phyloP scores from a whole-genome alignment of 2,329 filamentous ascomycete genomes.

The Fusarium poae region DNA sequence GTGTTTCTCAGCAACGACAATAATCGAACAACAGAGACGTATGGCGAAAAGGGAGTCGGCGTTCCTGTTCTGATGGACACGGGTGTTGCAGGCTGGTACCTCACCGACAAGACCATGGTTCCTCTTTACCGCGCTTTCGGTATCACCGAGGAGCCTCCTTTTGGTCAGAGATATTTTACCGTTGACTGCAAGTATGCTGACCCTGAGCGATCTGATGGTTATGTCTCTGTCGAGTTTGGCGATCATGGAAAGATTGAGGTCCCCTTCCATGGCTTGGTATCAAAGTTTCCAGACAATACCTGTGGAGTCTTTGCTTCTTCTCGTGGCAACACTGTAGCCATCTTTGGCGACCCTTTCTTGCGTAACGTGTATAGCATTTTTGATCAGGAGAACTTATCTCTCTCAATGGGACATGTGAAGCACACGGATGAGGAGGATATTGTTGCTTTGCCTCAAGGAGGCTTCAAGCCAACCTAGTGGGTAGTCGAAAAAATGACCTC shows the following conservation, averaged over 20 bases:
- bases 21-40: background rate
- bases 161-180: background rate
- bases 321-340: background rate
- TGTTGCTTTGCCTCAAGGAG: background rate
- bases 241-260: slow-evolving; percentile 7
- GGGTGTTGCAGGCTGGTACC: background rate
- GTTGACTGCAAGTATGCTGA: slow-evolving; percentile 13
- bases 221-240: background rate
- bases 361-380: slow-evolving; percentile 15
- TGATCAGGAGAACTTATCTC: slow-evolving; percentile 2
- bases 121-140: background rate
- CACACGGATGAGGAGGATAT: slow-evolving; percentile 1
- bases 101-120: slow-evolving; percentile 2
- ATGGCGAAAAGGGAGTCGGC: background rate
- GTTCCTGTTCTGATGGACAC: slow-evolving; percentile 1
- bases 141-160: background rate
- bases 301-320: background rate
- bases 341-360: slow-evolving; percentile 15
- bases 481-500: too few species aligned
- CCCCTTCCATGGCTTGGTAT: slow-evolving; percentile 1
- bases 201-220: background rate
- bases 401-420: slow-evolving; percentile 8
- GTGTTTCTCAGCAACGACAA: background rate
- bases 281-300: background rate
- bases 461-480: background rate